phyloP scores from a whole-genome alignment of 208 protist species.

The Crithidia expoeki region DNA sequence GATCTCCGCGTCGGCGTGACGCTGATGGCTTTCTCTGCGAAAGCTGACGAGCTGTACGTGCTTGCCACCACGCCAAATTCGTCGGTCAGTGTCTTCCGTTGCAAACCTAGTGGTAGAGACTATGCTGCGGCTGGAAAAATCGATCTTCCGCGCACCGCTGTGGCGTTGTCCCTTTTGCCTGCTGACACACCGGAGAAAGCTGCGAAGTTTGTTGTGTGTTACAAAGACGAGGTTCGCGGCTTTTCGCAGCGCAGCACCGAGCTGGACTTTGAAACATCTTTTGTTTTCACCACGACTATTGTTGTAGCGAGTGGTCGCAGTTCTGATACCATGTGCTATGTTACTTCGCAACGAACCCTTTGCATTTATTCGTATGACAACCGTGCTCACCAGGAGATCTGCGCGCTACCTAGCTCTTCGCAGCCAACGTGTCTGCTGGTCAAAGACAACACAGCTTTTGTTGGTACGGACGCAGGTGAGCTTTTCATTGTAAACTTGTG shows the following conservation, averaged over 20 bases:
- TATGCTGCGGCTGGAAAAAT: conserved; percentile 23
- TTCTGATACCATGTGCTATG: conserved; percentile 11
- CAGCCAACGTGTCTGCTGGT: conserved; percentile 4
- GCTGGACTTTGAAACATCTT: conserved; percentile 3
- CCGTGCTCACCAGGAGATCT: conserved; percentile 1
- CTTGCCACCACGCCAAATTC: conserved; percentile 41
- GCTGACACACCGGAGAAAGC: background rate
- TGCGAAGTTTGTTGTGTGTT: conserved; percentile 3
- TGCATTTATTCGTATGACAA: conserved; percentile 19
- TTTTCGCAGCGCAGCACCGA: conserved; percentile 4
- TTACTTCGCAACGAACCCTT: conserved; percentile 3
- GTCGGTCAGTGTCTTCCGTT: conserved; percentile 45
- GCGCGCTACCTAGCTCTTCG: background rate
- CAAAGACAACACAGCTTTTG: conserved; percentile 2
- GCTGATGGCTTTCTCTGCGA: conserved; percentile 57
- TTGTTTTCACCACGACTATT: background rate
- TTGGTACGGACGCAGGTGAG: conserved; percentile 14
- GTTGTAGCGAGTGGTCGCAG: background rate
- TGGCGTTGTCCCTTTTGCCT: conserved; percentile 3
- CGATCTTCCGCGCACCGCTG: conserved; percentile 2
- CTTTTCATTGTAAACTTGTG: conserved; percentile 9
- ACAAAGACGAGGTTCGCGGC: conserved; percentile 13
- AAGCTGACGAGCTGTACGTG: conserved; percentile 58
- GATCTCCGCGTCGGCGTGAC: conserved; percentile 50
- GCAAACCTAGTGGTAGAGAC: conserved; percentile 3